Conservation (phyloP, 179 eudicot species). For the Spinacia oleracea region DNA sequence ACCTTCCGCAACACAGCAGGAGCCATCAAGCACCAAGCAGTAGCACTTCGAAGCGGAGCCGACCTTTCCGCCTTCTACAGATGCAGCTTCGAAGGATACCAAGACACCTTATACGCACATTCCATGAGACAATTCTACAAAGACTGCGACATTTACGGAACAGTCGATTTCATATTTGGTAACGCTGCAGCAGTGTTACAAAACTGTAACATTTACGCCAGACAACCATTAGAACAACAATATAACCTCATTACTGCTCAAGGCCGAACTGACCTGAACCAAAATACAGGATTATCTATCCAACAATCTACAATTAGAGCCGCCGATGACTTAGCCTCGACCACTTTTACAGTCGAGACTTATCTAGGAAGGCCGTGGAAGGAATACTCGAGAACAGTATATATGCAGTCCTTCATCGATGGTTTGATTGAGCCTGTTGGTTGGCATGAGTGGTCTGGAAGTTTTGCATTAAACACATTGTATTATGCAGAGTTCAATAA, state of each 20-base stretch:
- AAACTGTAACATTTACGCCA: constrained; percentile 39
- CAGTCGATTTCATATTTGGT: constrained; percentile 57
- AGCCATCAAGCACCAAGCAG: constrained; percentile 50
- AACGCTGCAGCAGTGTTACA: constrained; percentile 47
- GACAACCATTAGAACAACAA: constrained; percentile 44
- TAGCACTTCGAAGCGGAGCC: constrained; percentile 52
- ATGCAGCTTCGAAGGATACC: constrained; percentile 58
- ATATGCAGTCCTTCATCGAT: constrained; percentile 37
- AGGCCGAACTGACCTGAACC: constrained; percentile 44
- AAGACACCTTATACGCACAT: constrained; percentile 57
- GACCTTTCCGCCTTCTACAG: constrained; percentile 46
- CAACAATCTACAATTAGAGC: constrained; percentile 36
- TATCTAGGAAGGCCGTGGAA: constrained; percentile 54
- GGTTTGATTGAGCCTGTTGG: constrained; percentile 37
- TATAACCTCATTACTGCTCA: constrained; percentile 50
- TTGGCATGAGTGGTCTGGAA: constrained; percentile 45
- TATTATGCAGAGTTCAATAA: constrained; percentile 48
- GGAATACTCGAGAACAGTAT: constrained; percentile 33
- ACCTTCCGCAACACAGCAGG: constrained; percentile 58
- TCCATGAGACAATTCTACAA: constrained; percentile 50
- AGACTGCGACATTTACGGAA: constrained; percentile 49
- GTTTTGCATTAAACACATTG: constrained; percentile 38
- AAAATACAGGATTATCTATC: constrained; percentile 45
- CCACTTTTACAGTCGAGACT: constrained; percentile 26
- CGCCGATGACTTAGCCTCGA: constrained; percentile 27